Percentiles rank a stretch among this genome's conserved stretches.
These are phyloP conservation scores for Trichoderma lentiforme DNA, from an alignment of 2,329 filamentous ascomycete species.

Conservation along the genomic window DNA sequence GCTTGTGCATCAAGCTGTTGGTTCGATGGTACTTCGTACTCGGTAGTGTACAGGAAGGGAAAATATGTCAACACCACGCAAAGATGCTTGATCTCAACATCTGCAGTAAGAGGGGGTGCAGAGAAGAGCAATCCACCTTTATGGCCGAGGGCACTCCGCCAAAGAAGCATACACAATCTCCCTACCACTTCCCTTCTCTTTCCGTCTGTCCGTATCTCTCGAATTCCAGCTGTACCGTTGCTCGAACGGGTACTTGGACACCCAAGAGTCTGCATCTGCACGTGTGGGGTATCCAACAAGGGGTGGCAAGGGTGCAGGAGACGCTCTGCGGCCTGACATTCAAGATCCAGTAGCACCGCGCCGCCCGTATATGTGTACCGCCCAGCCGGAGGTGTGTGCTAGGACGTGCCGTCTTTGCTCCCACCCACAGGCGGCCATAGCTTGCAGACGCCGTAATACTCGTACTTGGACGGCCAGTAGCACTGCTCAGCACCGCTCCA, in stretches of 20 bases:
- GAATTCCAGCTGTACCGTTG: neutral
- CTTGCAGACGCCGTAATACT: slow-evolving; percentile 2
- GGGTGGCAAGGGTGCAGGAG: slow-evolving; percentile 3
- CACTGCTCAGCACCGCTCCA: neutral
- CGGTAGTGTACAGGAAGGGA: neutral
- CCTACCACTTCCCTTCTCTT: neutral
- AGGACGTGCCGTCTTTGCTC: neutral
- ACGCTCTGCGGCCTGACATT: slow-evolving; percentile 3
- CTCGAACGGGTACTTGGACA: neutral
- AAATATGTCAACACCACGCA: neutral
- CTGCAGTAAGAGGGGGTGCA: neutral
- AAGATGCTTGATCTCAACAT: neutral
- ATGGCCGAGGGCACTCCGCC: neutral
- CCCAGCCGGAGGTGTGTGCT: neutral
- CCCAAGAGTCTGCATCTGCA: slow-evolving; percentile 8
- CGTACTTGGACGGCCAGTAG: neutral
- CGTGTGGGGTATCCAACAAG: neutral
- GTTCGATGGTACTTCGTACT: neutral
- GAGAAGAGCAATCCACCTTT: neutral
- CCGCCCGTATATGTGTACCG: neutral
- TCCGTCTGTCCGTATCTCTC: neutral
- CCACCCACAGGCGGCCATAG: neutral
- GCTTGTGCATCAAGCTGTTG: neutral
- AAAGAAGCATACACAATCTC: neutral
- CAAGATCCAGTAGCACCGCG: neutral